These are phyloP conservation scores for Myxozyma mucilagina DNA, from an alignment of 805 yeast genomes.

Conservation along the genomic window DNA sequence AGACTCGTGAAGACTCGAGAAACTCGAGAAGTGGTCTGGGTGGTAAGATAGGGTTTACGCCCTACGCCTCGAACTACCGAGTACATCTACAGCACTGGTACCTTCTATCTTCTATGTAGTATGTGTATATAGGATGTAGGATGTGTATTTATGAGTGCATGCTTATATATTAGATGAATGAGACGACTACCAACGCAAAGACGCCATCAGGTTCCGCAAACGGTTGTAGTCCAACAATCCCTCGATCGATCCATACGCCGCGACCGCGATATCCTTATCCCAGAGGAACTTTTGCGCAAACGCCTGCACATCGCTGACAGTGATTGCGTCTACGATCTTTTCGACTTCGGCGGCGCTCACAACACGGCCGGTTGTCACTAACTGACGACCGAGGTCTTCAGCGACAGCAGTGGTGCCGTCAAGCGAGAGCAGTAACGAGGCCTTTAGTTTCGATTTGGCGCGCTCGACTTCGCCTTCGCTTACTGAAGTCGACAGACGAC, in stretches of 20 bases:
- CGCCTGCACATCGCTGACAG: slow-evolving; percentile 72
- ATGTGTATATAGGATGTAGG: too few relatives aligned
- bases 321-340: slow-evolving; percentile 71
- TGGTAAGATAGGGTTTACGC: background rate
- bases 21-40: background rate
- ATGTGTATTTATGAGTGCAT: too few relatives aligned
- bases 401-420: slow-evolving; percentile 97
- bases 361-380: slow-evolving; percentile 87
- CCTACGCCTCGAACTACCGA: too few relatives aligned
- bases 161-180: background rate
- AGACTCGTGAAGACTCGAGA: background rate
- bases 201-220: slow-evolving; percentile 51
- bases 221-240: slow-evolving; percentile 69
- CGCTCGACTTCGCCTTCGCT: slow-evolving; percentile 85
- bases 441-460: slow-evolving; percentile 92
- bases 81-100: too few relatives aligned
- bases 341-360: slow-evolving; percentile 73
- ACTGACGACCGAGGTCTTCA: slow-evolving; percentile 96
- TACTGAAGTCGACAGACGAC: slow-evolving; percentile 76
- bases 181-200: slow-evolving; percentile 27
- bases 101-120: too few relatives aligned
- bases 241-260: slow-evolving; percentile 83
- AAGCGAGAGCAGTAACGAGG: slow-evolving; percentile 80
- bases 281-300: slow-evolving; percentile 86
- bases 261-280: slow-evolving; percentile 79